Base-by-base conservation (phyloP, 2,329 filamentous ascomycete species). In the Monilinia aucupariae region DNA sequence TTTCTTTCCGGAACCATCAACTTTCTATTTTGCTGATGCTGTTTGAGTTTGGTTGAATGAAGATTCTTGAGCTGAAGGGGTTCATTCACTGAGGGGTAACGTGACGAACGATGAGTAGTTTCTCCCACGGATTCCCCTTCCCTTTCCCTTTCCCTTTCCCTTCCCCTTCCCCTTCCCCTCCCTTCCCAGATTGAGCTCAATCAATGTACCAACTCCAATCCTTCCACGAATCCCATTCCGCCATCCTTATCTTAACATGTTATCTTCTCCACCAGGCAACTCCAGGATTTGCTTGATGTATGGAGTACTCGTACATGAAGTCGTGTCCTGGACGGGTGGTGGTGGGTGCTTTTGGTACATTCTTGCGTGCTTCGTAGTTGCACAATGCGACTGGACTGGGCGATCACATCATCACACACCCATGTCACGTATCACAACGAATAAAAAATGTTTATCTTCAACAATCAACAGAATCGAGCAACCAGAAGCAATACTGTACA, bases 321-420 rank as follows among this genome's bases (percentile, higher is more conserved):
- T 45, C n/a, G 12, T 45, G 22, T 34, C 20, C 37, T 25, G 53
- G 53, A 10, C 17, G n/a, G 27, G 27, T 30, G 27, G 27, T 54
- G 37, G 20, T 54, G 34, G 53, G 39, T 45, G 53, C 53, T 45
- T 45, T 55, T 45, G 53, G 39, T 55, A 55, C 13, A 55, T n/a
- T 54, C 37, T 45, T 43, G 53, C 53, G 39, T 55, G 37, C 39
- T 43, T 20, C 6, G 20, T 45, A 55, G 39, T 25, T 22, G 39
- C 53, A 55, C 45, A 30, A 45, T 25, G 39, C 53, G 32, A 54
- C 43, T 32, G 39, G 32, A 54, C 43, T 32, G 39, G 39, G 10
- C 39, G 39, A 55, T 55, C 39, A 20, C 25, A 39, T 15, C 27
- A 55, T 55, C 39, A 10, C 25, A 45, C 27, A 45, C 27, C 27